Conservation (phyloP, 768 basidiomycete genomes). For the Imleria badia region DNA sequence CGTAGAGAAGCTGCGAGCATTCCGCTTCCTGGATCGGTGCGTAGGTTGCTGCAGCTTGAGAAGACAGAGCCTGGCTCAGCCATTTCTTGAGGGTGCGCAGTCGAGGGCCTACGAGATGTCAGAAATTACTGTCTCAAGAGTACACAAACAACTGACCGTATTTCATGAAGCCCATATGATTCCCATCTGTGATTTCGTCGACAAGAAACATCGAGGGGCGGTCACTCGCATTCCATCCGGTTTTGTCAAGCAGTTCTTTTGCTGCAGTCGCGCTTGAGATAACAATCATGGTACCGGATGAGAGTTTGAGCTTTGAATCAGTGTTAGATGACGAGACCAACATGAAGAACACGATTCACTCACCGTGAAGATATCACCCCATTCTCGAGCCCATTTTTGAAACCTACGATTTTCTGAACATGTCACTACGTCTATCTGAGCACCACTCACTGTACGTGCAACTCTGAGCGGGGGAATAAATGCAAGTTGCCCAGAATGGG, state of each 20-base stretch:
- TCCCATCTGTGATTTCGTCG: constrained; percentile 3
- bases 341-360: neutral
- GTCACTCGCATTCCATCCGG: constrained; percentile 5
- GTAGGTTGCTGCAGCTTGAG: neutral
- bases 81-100: constrained; percentile 5
- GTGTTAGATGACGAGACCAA: neutral
- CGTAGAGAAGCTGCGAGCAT: constrained; percentile 1
- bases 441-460: constrained; percentile 1
- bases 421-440: neutral
- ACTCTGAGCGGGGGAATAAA: neutral
- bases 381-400: constrained; percentile 9
- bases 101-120: neutral
- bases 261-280: constrained; percentile 2
- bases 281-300: constrained; percentile 2
- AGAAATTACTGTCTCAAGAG: neutral
- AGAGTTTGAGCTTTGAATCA: constrained; percentile 4
- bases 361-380: constrained; percentile 6
- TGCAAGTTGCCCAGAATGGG: constrained; percentile 5
- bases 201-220: constrained; percentile 4
- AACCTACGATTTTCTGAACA: neutral
- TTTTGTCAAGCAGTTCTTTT: constrained; percentile 5
- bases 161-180: constrained; percentile 7
- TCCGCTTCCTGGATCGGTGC: constrained; percentile 1
- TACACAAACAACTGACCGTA: neutral
- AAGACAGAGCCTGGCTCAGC: neutral